A percentile compares a stretch with the other conserved stretches of the same genome.
Conservation (phyloP, 2,329 filamentous ascomycete genomes). For the Alternaria sp. region DNA sequence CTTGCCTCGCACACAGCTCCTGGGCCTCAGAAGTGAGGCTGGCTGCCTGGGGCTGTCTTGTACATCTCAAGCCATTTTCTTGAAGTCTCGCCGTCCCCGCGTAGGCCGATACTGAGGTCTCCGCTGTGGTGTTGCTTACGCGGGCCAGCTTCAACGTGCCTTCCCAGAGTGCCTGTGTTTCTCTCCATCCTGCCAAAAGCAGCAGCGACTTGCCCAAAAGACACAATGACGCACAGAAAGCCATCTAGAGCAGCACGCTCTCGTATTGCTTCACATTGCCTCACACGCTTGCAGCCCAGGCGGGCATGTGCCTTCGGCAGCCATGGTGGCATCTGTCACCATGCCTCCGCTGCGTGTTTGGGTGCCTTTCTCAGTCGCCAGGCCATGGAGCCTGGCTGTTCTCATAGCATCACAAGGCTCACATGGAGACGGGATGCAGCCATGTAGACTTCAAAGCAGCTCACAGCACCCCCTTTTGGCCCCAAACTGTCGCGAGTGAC, state of each 20-base stretch:
- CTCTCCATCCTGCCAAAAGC: not conserved
- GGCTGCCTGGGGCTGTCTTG: not conserved
- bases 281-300: not conserved
- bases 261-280: not conserved
- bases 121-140: not conserved
- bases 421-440: not conserved
- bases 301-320: slow-evolving; percentile 6
- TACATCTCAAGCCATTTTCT: not conserved
- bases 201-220: not conserved
- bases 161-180: slow-evolving; percentile 1
- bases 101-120: not conserved
- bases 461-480: not conserved
- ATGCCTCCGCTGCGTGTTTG: not conserved
- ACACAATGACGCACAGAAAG: not conserved
- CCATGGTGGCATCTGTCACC: not conserved
- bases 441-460: not conserved
- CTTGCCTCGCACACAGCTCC: not conserved
- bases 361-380: not conserved
- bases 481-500: not conserved
- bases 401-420: not conserved
- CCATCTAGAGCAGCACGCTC: not conserved
- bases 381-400: not conserved
- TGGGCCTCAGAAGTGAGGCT: not conserved
- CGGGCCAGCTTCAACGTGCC: slow-evolving; percentile 2
- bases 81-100: not conserved